Conservation (phyloP, 768 basidiomycete genomes). For the Boletus vermiculosoides region DNA sequence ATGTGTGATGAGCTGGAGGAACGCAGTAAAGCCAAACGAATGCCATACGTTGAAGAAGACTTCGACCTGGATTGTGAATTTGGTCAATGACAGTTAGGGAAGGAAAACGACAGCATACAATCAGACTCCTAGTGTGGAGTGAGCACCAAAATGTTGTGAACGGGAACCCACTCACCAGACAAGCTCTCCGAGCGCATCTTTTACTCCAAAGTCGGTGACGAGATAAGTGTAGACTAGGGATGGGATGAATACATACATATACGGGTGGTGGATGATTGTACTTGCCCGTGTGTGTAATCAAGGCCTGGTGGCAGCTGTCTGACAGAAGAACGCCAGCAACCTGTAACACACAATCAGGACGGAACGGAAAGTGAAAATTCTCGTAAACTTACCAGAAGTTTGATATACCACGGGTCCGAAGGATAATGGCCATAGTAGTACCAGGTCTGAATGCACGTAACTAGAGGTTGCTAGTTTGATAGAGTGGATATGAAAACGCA, state of each 20-base stretch:
- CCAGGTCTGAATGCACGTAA: constrained; percentile 57
- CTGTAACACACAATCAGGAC: constrained; percentile 28
- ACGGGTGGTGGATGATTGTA: not conserved
- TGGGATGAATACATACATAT: not conserved
- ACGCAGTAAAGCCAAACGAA: not conserved
- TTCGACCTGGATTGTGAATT: constrained; percentile 38
- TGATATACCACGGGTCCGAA: constrained; percentile 51
- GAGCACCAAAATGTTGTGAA: not conserved
- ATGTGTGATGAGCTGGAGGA: not conserved
- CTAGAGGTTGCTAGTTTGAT: constrained; percentile 30
- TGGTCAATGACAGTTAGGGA: not conserved
- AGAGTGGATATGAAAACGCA: not conserved
- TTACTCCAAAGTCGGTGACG: constrained; percentile 39
- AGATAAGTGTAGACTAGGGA: constrained; percentile 48
- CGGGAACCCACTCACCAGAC: constrained; percentile 41
- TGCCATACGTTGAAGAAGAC: constrained; percentile 49
- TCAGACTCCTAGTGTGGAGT: constrained; percentile 23
- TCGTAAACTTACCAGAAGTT: constrained; percentile 40
- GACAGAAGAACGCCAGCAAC: constrained; percentile 52
- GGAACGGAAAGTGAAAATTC: not conserved
- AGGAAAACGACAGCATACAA: constrained; percentile 15
- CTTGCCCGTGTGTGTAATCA: constrained; percentile 56
- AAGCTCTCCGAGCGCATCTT: constrained; percentile 30
- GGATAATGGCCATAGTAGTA: constrained; percentile 53
- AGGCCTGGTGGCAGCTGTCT: constrained; percentile 54